phyloP scores from a whole-genome alignment of 495 filamentous ascomycete genomes.

The Podospora anserina region DNA sequence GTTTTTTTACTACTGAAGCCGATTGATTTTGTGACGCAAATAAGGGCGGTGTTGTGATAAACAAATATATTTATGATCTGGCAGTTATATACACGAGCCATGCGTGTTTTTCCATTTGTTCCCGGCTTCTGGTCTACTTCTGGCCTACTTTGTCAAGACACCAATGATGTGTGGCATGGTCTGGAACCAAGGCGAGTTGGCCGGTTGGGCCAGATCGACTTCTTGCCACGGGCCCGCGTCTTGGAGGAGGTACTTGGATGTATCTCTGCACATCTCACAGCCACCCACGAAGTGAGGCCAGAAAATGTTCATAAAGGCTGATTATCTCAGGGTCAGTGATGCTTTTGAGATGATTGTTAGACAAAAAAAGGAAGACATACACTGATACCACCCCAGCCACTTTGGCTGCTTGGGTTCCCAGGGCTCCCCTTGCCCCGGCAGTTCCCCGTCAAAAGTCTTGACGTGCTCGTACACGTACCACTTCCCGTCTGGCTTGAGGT shows the following conservation, averaged over 20 bases:
- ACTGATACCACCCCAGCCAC: conserved; percentile 48
- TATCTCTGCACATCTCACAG: conserved; percentile 57
- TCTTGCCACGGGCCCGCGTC: conserved; percentile 56
- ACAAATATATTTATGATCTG: background rate
- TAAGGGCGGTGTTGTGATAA: background rate
- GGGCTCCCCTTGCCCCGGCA: conserved; percentile 13
- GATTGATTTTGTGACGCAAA: background rate
- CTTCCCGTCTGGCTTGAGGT: conserved; percentile 63
- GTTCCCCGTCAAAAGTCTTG: conserved; percentile 21
- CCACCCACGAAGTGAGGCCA: conserved; percentile 58
- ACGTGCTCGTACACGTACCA: conserved; percentile 76
- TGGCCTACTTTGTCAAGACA: conserved; percentile 24
- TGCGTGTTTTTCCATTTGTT: background rate
- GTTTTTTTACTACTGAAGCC: background rate
- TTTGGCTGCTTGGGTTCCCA: conserved; percentile 33
- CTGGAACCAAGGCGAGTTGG: conserved; percentile 45
- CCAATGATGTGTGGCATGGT: conserved; percentile 49
- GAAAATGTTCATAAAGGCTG: conserved; percentile 42
- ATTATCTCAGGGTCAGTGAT: background rate
- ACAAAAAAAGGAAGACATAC: conserved; percentile 39
- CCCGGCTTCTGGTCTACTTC: background rate
- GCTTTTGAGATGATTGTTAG: background rate
- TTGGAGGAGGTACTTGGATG: conserved; percentile 45
- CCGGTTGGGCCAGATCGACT: conserved; percentile 48
- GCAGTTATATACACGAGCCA: background rate